A percentile compares a stretch with the other conserved stretches of the same genome.
phyloP scores from a whole-genome alignment of 106 monocot species.

The Platanthera zijinensis region DNA sequence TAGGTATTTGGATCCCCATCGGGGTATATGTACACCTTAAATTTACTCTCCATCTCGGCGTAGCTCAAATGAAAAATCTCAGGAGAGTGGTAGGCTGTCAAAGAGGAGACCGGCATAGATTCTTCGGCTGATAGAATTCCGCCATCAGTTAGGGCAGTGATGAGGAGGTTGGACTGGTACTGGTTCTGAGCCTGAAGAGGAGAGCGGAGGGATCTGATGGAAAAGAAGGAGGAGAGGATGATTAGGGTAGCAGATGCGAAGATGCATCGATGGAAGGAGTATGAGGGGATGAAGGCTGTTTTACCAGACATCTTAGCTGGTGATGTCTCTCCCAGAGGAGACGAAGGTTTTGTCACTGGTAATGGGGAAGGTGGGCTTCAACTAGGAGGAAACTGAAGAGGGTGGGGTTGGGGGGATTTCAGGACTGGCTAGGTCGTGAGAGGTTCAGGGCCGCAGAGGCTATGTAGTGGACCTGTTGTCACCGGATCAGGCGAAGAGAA shows the following conservation, averaged over 20 bases:
- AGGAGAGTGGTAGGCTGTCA: constrained; percentile 65
- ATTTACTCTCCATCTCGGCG: constrained; percentile 61
- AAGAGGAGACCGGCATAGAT: not conserved
- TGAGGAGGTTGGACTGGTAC: constrained; percentile 7
- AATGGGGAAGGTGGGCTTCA: too few relatives aligned
- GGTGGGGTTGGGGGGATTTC: too few relatives aligned
- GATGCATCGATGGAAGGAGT: constrained; percentile 33
- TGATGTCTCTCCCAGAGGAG: not conserved
- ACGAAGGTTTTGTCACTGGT: too few relatives aligned
- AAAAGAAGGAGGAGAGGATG: constrained; percentile 48
- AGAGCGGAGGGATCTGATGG: constrained; percentile 53
- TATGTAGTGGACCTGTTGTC: too few relatives aligned
- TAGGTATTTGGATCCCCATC: constrained; percentile 86
- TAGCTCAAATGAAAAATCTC: constrained; percentile 52
- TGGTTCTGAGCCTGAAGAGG: constrained; percentile 10
- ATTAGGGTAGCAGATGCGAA: constrained; percentile 35
- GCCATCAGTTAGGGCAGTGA: not conserved
- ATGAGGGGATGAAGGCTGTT: not conserved
- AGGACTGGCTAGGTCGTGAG: too few relatives aligned
- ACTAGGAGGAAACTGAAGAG: too few relatives aligned
- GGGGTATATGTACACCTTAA: constrained; percentile 87
- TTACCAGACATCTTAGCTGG: constrained; percentile 33
- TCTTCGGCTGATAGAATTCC: not conserved
- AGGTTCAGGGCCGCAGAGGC: too few relatives aligned
- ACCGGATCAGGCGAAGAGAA: too few relatives aligned